Percentiles rank a stretch among this genome's conserved stretches.
These are phyloP conservation scores for Escallonia herrerae DNA, from an alignment of 129 eudicot species.

Conservation along the genomic window DNA sequence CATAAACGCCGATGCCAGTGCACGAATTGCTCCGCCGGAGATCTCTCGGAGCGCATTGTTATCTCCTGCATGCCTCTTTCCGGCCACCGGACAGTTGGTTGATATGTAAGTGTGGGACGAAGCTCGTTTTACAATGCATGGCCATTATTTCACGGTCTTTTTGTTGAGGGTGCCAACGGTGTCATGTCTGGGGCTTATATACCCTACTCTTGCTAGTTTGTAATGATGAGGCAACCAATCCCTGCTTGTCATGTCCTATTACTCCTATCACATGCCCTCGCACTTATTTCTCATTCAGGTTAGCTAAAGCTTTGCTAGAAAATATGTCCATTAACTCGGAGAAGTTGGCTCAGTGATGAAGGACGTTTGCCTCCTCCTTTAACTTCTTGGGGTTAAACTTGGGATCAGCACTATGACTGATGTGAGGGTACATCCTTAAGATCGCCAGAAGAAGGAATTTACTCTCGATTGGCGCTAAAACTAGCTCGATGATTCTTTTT, in stretches of 20 bases:
- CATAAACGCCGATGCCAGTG: constrained; percentile 56
- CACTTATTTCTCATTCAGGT: not conserved
- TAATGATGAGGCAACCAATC: constrained; percentile 4
- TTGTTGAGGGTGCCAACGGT: not conserved
- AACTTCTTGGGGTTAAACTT: too few species aligned
- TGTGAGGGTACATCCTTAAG: too few species aligned
- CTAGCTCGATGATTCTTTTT: too few species aligned
- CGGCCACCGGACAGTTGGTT: constrained; percentile 45
- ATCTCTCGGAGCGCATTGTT: constrained; percentile 14
- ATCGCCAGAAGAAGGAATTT: too few species aligned
- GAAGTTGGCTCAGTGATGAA: too few species aligned
- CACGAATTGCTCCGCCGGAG: constrained; percentile 59
- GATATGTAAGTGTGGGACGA: constrained; percentile 30
- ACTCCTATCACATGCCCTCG: not conserved
- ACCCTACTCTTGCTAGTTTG: not conserved
- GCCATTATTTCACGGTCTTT: constrained; percentile 14
- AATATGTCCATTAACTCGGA: too few species aligned
- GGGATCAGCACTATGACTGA: too few species aligned
- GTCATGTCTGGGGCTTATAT: constrained; percentile 8
- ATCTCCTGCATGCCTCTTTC: constrained; percentile 27
- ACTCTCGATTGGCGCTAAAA: too few species aligned
- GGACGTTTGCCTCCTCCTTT: too few species aligned
- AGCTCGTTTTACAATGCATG: constrained; percentile 19
- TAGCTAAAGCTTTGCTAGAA: too few species aligned
- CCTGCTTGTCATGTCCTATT: constrained; percentile 3